Base-by-base conservation (phyloP, 1,139 yeast species). In the Pichia sp. region DNA sequence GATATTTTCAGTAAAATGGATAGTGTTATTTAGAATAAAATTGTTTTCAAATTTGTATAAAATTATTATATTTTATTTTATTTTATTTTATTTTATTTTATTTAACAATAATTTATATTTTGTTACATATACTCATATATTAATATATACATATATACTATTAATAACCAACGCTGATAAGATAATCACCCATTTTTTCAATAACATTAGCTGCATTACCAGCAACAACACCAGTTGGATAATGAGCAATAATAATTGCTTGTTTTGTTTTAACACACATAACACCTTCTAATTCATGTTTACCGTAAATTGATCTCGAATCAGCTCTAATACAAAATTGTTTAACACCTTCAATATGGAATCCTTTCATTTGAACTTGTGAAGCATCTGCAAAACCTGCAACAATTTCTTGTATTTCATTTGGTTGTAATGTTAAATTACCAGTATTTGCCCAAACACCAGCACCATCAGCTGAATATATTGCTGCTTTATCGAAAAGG, bases 201-300 rank as follows among this genome's bases (percentile, higher is more conserved):
- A 90, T 96, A 56, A 89, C 84, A 60, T 86, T 79, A 54, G 97
- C 86, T 50, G 98, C 98, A 64, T 87, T 96, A 58, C 96, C 96
- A 34, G 97, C 89, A 66, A 83, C 94, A 46, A 87, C 83, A 50
- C 88, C 88, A 26, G 83, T 78, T 11, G 97, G 96, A 66, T 92
- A 94, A 69, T 92, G 97, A n/a, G 94, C 97, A 63, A 94, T 71
- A 64, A 92, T 72, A 51, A 92, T 81, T 40, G 97, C 89, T 70
- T 90, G 97, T 65, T 82, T 86, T 52, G 97, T 89, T 75, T 96
- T 84, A 46, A 92, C 97, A 56, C 90, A 86, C 57, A 92, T 72
- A 51, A 92, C 76, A 58, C 98, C 98, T 59, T 85, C 87, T 51
- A 83, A 88, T 51, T 77, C 78, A 58, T 84, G 89, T 73, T 92